A percentile compares a stretch with the other conserved stretches of the same genome.
Evolutionary conservation across 768 basidiomycete species (phyloP).

Genomic region (Mycena filopes): DNA sequence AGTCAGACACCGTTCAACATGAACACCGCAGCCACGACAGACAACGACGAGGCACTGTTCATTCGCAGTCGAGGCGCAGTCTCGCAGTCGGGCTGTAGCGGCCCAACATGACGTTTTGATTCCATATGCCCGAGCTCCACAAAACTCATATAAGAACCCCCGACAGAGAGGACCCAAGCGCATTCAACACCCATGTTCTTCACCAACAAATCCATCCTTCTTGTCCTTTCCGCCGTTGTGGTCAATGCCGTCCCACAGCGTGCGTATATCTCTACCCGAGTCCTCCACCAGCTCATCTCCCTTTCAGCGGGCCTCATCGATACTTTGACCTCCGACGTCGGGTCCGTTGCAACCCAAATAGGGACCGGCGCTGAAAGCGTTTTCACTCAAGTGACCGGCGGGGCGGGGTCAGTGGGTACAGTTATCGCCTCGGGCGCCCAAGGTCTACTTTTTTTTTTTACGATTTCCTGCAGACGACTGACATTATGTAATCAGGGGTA

Average conservation of each 20-base stretch:
- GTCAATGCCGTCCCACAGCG: constrained; percentile 49
- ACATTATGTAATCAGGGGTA: too few relatives aligned
- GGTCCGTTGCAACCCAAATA: constrained; percentile 49
- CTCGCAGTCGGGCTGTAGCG: too few relatives aligned
- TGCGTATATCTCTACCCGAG: neutral
- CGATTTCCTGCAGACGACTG: too few relatives aligned
- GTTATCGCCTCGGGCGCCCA: constrained; percentile 16
- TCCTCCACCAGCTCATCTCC: neutral
- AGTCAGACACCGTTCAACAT: too few relatives aligned
- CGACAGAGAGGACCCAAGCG: constrained; percentile 28
- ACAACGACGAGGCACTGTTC: too few relatives aligned
- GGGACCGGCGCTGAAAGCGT: constrained; percentile 34
- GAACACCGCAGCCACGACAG: too few relatives aligned
- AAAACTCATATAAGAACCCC: neutral
- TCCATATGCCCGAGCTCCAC: too few relatives aligned
- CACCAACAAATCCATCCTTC: constrained; percentile 46
- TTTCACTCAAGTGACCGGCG: constrained; percentile 7
- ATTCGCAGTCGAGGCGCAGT: too few relatives aligned
- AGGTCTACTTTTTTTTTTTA: constrained; percentile 47
- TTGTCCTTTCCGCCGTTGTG: constrained; percentile 47
- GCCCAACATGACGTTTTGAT: too few relatives aligned
- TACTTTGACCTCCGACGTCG: constrained; percentile 48
- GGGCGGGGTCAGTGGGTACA: constrained; percentile 28
- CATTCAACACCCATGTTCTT: constrained; percentile 56
- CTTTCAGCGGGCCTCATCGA: constrained; percentile 50